Evolutionary conservation across 371 early-diverging fungal genomes (phyloP).

Genomic region (Apophysomyces trapeziformis): DNA sequence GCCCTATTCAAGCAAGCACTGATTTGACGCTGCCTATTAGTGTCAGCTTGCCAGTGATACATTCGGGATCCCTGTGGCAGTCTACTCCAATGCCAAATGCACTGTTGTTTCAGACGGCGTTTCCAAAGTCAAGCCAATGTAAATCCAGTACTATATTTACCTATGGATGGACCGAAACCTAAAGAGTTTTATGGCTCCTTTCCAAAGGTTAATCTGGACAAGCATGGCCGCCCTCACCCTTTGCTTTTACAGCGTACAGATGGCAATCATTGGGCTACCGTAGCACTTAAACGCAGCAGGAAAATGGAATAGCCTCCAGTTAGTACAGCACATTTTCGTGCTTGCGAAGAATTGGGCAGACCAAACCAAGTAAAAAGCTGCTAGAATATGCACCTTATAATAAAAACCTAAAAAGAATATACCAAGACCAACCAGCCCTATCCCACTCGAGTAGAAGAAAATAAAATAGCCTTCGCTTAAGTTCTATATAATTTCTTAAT

Average conservation of each 20-base stretch:
- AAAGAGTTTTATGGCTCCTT: not conserved
- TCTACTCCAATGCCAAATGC: not conserved
- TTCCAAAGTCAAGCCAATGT: too few species aligned
- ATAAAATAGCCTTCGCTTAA: too few species aligned
- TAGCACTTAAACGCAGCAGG: not conserved
- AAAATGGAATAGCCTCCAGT: not conserved
- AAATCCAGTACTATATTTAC: too few species aligned
- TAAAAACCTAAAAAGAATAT: not conserved
- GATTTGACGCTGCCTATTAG: not conserved
- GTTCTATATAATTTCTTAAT: too few species aligned
- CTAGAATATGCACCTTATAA: not conserved
- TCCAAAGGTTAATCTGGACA: not conserved
- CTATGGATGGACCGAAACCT: too few species aligned
- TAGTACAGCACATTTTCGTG: not conserved
- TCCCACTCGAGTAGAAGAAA: not conserved
- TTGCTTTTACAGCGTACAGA: not conserved
- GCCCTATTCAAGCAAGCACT: not conserved
- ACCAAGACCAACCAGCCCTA: not conserved
- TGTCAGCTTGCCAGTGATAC: slow-evolving; percentile 13
- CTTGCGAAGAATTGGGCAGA: not conserved
- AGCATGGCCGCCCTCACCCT: not conserved
- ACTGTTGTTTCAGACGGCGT: slow-evolving; percentile 4
- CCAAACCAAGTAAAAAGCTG: not conserved
- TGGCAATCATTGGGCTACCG: not conserved
- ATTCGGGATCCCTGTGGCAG: not conserved